Conservation (phyloP, 1,284 basidiomycete genomes). For the Thecaphora thlaspeos region DNA sequence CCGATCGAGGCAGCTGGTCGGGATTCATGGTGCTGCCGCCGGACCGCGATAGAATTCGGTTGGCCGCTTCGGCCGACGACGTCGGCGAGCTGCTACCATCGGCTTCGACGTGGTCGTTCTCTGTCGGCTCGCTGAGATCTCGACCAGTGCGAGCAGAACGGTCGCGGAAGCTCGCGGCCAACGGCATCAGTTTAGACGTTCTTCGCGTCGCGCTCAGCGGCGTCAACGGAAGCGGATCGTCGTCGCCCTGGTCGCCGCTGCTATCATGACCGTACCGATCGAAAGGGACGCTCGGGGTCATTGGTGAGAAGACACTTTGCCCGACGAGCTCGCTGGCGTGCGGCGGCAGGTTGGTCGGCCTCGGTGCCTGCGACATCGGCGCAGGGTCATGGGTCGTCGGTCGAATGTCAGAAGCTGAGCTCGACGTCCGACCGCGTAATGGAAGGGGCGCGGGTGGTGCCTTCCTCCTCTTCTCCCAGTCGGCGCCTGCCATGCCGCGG, state of each 20-base stretch:
- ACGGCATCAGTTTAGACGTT: too few species aligned
- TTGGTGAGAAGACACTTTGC: conserved; percentile 26
- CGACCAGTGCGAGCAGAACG: too few species aligned
- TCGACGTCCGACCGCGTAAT: conserved; percentile 9
- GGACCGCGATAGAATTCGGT: too few species aligned
- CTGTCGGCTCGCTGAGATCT: too few species aligned
- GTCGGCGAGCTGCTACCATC: too few species aligned
- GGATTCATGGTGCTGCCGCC: too few species aligned
- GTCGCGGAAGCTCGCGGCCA: too few species aligned
- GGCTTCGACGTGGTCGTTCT: too few species aligned
- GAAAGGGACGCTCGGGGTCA: conserved; percentile 17
- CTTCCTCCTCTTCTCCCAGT: conserved; percentile 34
- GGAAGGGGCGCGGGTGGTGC: conserved; percentile 34
- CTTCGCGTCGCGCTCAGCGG: conserved; percentile 36
- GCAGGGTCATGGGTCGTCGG: neutral
- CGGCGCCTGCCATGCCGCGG: conserved; percentile 34
- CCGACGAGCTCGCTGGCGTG: conserved; percentile 7
- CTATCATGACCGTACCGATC: too few species aligned
- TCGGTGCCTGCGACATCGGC: neutral
- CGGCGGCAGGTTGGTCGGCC: conserved; percentile 4
- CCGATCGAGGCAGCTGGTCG: too few species aligned
- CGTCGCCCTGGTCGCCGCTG: too few species aligned
- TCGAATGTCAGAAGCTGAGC: neutral
- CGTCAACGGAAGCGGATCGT: conserved; percentile 17
- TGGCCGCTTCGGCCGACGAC: too few species aligned